Evolutionary conservation across 208 protist genomes (phyloP), one percentile per base, ranked within the genome.

Genomic region (Acanthamoeba healyi): DNA sequence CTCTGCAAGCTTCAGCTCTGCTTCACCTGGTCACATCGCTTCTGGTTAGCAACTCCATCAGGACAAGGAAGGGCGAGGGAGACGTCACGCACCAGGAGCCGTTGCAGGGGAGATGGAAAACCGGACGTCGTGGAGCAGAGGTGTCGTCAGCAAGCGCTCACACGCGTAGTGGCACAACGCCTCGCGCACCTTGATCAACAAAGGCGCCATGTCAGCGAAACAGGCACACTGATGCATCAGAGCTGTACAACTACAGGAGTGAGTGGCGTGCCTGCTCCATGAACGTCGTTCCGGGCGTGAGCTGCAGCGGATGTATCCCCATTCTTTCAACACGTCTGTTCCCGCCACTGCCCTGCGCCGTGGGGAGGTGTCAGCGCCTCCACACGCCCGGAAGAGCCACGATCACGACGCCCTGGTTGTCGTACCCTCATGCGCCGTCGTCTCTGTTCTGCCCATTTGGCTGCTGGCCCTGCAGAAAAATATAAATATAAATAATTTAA

Each of bases 371-470:
- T 36, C 19, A 17, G 38, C 44, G 44, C 0, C 51, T 6, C 26
- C n/a, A n/a, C n/a, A n/a, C n/a, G n/a, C n/a, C n/a, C n/a, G n/a
- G n/a, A n/a, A n/a, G n/a, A n/a, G n/a, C n/a, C n/a, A n/a, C n/a
- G n/a, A n/a, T n/a, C n/a, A n/a, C n/a, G n/a, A n/a, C n/a, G n/a
- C 19, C 51, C 15, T 14, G 6, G 17, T 24, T 26, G 51, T 15
- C 26, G 29, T 72, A 91, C 84, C 56, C 26, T 40, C 84, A 91
- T 72, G 3, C 84, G 32, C 32, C 84, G 49, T 17, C 84, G 84
- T 36, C 58, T 36, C 58, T 91, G 84, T 29, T 91, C 58, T 65
- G 58, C 84, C 84, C 84, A 91, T 40, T 91, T 91, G 84, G 84
- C 84, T 4, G 84, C 84, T 24, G 84, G 84, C 7, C 56, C 84